Base-by-base conservation (phyloP, 1,284 basidiomycete genomes). In the Boletus mariae region DNA sequence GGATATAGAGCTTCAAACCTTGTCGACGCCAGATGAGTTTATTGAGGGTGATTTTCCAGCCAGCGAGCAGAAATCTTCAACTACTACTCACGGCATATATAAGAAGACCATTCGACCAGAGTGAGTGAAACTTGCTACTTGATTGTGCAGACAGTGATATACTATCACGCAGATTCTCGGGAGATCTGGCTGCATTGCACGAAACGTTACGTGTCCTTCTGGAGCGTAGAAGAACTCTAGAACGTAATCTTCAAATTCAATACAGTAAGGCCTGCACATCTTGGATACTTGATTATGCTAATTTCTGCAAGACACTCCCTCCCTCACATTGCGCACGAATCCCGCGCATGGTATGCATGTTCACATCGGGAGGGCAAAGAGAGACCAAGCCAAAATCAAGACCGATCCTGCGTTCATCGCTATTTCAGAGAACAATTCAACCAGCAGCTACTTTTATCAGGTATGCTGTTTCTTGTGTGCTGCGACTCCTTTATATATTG, bases 261-360 rank as follows among this genome's bases (percentile, higher is more conserved):
- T 86, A 83, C 61, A 73, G 89, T 87, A 51, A 55, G 75, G 13
- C 46, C 20, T 32, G 12, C 45, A 20, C 34, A 11, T 12, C 9
- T 47, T 45, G 10, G 31, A 45, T 17, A 17, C 41, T 15, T 15
- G 15, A 32, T 10, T 9, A n/a, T n/a, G 25, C 46, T 56, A 42
- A 59, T 28, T 46, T 20, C 51, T 28, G 49, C 9, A 37, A 92
- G 90, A 74, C 69, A 80, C 83, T 1, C 80, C 85, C 13, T 89
- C 89, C 15, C 66, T 93, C 56, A 84, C 84, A 7, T 73, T 94
- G 45, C 82, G 88, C 32, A 81, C 80, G 23, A 85, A 80, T 2
- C 75, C 83, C 9, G 77, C 78, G 13, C 80, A 84, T 53, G 90
- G 91, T 10, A 81, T 87, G 74, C 85, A 89, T 64, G 77, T 92